phyloP scores from a whole-genome alignment of 225 moss, liverwort and hornwort genomes.

The Rhytidiadelphus loreus region DNA sequence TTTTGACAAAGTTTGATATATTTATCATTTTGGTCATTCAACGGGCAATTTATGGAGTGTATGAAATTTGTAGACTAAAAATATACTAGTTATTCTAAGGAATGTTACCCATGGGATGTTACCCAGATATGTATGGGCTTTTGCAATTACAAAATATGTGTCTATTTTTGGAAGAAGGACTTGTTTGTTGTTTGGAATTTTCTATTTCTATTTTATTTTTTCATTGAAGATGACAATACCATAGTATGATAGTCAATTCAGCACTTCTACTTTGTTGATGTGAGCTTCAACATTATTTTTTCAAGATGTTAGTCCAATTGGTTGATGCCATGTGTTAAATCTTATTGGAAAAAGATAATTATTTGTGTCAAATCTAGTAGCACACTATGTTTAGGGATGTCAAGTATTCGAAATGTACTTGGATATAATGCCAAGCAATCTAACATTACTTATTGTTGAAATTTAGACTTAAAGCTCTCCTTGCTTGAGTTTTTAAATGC shows the following conservation, averaged over 20 bases:
- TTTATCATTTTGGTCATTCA: background rate
- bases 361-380: background rate
- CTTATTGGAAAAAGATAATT: background rate
- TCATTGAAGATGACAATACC: background rate
- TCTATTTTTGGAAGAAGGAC: no score
- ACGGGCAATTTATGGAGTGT: fast-evolving
- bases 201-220: background rate
- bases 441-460: background rate
- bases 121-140: fast-evolving
- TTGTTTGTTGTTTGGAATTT: background rate
- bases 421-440: background rate
- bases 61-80: background rate
- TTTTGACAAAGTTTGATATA: background rate
- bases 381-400: no score
- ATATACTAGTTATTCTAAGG: background rate
- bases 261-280: no score
- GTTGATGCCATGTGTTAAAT: background rate
- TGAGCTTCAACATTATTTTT: background rate
- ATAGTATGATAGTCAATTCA: background rate
- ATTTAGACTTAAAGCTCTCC: background rate
- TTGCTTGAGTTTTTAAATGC: background rate
- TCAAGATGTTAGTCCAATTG: background rate
- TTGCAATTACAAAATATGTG: background rate
- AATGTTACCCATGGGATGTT: no score
- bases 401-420: background rate